Base-by-base conservation (phyloP, 192 early-diverging fungal species). In the Coemansia sp. region DNA sequence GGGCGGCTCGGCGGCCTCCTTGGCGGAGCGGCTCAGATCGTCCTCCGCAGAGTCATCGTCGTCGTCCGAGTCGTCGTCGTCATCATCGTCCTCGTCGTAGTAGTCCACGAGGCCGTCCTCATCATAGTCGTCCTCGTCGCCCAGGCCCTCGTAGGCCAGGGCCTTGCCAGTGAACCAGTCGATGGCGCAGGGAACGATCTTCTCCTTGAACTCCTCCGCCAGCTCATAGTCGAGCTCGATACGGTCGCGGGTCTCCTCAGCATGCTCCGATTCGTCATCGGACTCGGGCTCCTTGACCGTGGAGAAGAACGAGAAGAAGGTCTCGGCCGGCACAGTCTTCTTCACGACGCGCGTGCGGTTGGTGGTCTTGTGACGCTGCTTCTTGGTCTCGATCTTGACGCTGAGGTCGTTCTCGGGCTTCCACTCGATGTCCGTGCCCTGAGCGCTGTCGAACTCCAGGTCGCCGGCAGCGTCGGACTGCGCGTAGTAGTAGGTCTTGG, bases 111-210 rank as follows among this genome's bases (percentile, higher is more conserved):
- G 51, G 44, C 58, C 44, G 48, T 48, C 57, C 22, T 69, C 67
- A 19, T 76, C 74, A 27, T 58, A 52, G 25, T 67, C 47, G 3
- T 65, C 56, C 22, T 66, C 52, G 39, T 57, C 58, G 19, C 57
- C 66, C 16, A 71, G 55, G 9, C 62, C 66, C 51, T 69, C 74
- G 70, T 87, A 90, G 49, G 86, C 82, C 30, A 98, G 78, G 33
- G 96, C 96, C 67, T 90, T 87, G 62, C 96, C 96, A 16, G 96
- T 98, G 78, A 98, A 99, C 88, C 91, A 99, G 77, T 98, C 92
- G 48, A 98, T 68, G 39, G 96, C 96, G 61, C 81, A 82, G 44
- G 96, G 94, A 35, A 99, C 84, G 51, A 99, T 76, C 78, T 90
- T 94, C 47, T 97, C 94, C 84, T 99, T 99, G 78, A 99, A 84